Evolutionary conservation across 2,329 filamentous ascomycete species (phyloP), one percentile per base, ranked within the genome.

Genomic region (Lomentospora prolificans): DNA sequence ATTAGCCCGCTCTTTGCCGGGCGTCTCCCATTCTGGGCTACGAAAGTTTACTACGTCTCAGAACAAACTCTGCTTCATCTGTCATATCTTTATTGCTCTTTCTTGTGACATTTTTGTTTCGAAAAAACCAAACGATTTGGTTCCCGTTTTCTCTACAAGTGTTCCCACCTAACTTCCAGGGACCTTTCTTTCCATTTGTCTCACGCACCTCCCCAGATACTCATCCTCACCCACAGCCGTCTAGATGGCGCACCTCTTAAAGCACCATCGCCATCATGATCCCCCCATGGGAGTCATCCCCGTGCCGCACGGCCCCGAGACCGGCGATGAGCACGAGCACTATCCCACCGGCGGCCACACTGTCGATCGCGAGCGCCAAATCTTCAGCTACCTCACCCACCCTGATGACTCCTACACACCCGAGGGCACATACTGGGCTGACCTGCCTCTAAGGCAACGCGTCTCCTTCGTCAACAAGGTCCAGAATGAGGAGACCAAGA

Each of bases 391-490:
- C 62, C 75, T 96, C 57, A 87, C 95, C 57, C 87, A 88, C 56
- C 92, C 92, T 2, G 89, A 95, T 66, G 92, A 97, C 73, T 87
- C 84, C 60, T 96, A 92, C 73, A 89, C 87, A 56, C 72, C 79
- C 56, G 82, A 91, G 19, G 92, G 92, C 59, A 79, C 82, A 61
- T 97, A 97, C 79, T 97, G 91, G 91, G 92, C 91, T 31, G 92
- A 96, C 67, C 75, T 97, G 63, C 84, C 86, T 19, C 66, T 90
- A 53, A 63, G 70, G 58, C 72, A 92, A 74, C 85, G 89, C 60
- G 67, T 89, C 65, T 75, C 76, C 60, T 97, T 97, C 66, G 86
- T 96, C 66, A 77, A 74, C 67, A 79, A 81, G 57, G 84, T 90
- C 67, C 86, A 96, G 70, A 76, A 75, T 58, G 73, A 75, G 48